Evolutionary conservation across 2,329 filamentous ascomycete species (phyloP), one percentile per base, ranked within the genome.

Genomic region (Fusarium sp.): DNA sequence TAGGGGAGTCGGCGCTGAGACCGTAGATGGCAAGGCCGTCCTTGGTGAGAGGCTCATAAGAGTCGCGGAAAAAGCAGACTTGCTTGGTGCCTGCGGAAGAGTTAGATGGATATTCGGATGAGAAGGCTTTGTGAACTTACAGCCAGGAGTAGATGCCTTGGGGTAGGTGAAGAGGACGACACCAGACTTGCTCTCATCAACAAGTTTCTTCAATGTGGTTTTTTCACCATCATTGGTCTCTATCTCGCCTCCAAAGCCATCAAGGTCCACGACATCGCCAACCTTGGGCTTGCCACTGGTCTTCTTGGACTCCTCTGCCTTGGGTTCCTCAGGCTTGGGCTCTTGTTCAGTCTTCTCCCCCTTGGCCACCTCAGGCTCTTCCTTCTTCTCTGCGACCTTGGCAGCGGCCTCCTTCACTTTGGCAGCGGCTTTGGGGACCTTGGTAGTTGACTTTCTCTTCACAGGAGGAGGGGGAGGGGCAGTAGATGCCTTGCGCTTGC

Each of bases 131-230:
- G 22, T 28, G 39, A 50, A 81, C 94, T 89, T 90, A 97, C 95
- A 98, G 71, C 95, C 95, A 41, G 94, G 94, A 28, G 96, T 99
- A 33, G 93, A 96, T 18, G 96, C 96, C 84, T 93, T 97, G 66
- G 96, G 96, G 80, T 98, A 98, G 36, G 95, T 98, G 82, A 99
- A 98, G 35, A 98, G 85, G 38, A 97, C 94, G 47, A 98, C 92
- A 31, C 95, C 96, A 39, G 89, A 87, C 84, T 93, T 91, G 88
- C 95, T 97, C 79, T 92, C 89, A 57, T 94, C 92, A 54, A 98
- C 88, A 30, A 99, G 90, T 76, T 91, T 86, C 84, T 94, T 92
- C 66, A 99, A 85, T 3, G 91, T 94, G 11, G 92, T 95, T 84
- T 92, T 93, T 60, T 87, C 85, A 77, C 95, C 95, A 72, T 97